A percentile compares a stretch with the other conserved stretches of the same genome.
These are phyloP conservation scores for Phyllosticta citrichinensis DNA, from an alignment of 2,329 filamentous ascomycete species.

Conservation along the genomic window DNA sequence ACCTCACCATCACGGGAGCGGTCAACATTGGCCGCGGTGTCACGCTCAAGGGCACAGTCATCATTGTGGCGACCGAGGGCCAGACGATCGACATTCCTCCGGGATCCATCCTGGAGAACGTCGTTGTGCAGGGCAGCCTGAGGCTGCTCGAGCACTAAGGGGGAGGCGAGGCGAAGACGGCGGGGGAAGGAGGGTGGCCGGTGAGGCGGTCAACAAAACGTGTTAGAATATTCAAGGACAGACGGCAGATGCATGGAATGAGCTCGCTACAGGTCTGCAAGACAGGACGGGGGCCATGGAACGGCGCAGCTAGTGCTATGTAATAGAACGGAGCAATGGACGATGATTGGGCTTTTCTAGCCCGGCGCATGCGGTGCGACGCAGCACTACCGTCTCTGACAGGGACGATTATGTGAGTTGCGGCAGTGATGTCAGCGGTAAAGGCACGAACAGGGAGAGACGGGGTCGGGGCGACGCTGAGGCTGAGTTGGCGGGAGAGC, in stretches of 20 bases:
- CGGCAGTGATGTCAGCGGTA: background rate
- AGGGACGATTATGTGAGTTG: background rate
- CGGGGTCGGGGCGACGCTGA: background rate
- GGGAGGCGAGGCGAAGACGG: background rate
- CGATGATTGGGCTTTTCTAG: background rate
- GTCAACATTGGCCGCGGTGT: constrained; percentile 96
- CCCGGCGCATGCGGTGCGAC: background rate
- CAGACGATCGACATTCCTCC: constrained; percentile 97
- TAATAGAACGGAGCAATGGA: background rate
- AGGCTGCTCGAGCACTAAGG: constrained; percentile 54
- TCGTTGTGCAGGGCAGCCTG: constrained; percentile 96
- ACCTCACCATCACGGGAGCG: constrained; percentile 93
- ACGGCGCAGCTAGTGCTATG: background rate
- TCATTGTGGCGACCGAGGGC: constrained; percentile 95
- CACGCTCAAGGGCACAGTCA: constrained; percentile 94
- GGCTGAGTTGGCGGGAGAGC: background rate
- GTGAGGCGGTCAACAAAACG: background rate
- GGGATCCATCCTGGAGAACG: constrained; percentile 95
- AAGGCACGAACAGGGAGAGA: background rate
- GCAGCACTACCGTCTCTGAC: background rate
- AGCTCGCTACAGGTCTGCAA: background rate
- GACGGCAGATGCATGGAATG: background rate
- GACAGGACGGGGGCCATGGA: background rate
- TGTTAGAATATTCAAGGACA: background rate
- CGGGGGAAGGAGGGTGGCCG: background rate